phyloP scores from a whole-genome alignment of 176 grass and related monocot genomes.

The Dactylis glomerata region DNA sequence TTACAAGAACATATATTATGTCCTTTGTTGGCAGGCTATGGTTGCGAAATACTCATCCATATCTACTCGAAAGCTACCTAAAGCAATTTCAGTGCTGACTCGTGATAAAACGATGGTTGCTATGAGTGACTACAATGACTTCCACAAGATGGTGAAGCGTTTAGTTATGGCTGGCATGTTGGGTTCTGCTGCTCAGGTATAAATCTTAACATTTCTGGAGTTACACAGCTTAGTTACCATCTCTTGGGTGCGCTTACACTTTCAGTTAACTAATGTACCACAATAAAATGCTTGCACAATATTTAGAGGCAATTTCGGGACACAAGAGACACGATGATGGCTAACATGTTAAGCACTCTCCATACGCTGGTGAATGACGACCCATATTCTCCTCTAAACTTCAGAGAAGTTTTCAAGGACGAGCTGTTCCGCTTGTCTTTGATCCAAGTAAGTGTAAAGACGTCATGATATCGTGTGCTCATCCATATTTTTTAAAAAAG shows the following conservation, averaged over 20 bases:
- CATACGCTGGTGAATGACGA: slow-evolving; percentile 31
- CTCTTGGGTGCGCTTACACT: not conserved
- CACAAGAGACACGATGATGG: slow-evolving; percentile 56
- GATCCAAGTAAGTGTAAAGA: slow-evolving; percentile 53
- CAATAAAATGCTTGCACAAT: slow-evolving; percentile 1
- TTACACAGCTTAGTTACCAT: not conserved
- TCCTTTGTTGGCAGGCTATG: slow-evolving; percentile 58
- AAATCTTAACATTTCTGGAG: not conserved
- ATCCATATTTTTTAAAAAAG: not conserved
- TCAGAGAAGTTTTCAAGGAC: slow-evolving; percentile 65
- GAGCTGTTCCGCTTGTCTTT: slow-evolving; percentile 68
- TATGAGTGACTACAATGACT: slow-evolving; percentile 77
- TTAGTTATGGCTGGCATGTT: slow-evolving; percentile 63
- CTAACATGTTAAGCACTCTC: slow-evolving; percentile 52
- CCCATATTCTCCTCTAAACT: slow-evolving; percentile 51
- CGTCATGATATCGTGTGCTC: not conserved
- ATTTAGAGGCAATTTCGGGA: slow-evolving; percentile 61
- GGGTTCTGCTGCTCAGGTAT: slow-evolving; percentile 72
- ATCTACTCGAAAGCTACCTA: slow-evolving; percentile 71
- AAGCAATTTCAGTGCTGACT: slow-evolving; percentile 69
- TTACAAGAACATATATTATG: not conserved
- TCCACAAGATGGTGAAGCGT: slow-evolving; percentile 85
- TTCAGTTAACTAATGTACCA: slow-evolving; percentile 1
- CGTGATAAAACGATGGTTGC: slow-evolving; percentile 76
- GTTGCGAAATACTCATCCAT: slow-evolving; percentile 77